Base-by-base conservation (phyloP, 2,329 filamentous ascomycete genomes). In the Drechslerella dactyloides region DNA sequence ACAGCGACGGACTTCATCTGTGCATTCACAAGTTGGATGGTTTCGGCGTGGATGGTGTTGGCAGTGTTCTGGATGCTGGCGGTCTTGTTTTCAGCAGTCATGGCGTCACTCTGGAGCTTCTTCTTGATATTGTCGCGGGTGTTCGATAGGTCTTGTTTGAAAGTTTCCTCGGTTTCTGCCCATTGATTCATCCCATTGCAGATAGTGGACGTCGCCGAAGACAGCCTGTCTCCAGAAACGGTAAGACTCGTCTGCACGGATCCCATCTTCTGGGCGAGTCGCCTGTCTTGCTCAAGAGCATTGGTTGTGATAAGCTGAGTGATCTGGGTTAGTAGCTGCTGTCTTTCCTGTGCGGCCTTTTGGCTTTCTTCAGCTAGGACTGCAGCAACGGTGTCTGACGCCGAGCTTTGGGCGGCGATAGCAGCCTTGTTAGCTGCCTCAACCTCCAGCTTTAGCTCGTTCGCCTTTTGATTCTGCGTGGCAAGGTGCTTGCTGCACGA, bases 31-130 rank as follows among this genome's bases (percentile, higher is more conserved):
- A 96, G 93, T 5, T 89, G 88, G 30, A 96, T 87, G 0, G 93
- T 97, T 80, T 96, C 90, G 35, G 90, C 89, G 75, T 99, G 93
- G 0, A 97, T 92, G 1, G 90, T 90, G 76, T 90, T 89, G 0
- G 93, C 93, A 0, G 90, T 90, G 6, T 85, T 84, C 75, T 93
- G 90, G 76, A 99, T 93, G 4, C 89, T 88, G n/a, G 84, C 87
- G 76, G 92, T 96, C 77, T 90, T 89, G 65, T 89, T 85, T 76
- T 91, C 90, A 40, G 93, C 91, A 30, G 51, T 51, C 51, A 62
- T 51, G 27, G 60, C 60, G 42, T 73, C 69, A 5, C 17, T 24
- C 27, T 73, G 69, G 78, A 97, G 85, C 81, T 87, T 92, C 2
- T 82, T 85, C 82, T 94, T 96, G 76, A 97, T 82, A 24, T 83